A percentile compares a stretch with the other conserved stretches of the same genome.
Conservation (phyloP, 1,284 basidiomycete species). For the Cystobasidiaceae sp. region DNA sequence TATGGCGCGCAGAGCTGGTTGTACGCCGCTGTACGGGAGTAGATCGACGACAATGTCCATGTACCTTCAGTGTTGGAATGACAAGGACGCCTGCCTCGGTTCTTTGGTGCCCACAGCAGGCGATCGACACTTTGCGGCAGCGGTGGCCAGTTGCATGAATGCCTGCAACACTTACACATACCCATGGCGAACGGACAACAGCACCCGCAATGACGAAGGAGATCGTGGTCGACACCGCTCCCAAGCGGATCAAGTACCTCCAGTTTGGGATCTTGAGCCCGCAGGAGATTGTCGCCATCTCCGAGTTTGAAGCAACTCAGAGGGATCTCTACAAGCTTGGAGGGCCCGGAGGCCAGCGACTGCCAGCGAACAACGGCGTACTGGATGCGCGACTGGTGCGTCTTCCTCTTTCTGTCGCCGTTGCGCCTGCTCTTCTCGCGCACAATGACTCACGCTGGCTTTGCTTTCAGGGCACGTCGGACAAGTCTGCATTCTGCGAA, state of each 20-base stretch:
- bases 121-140: background rate
- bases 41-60: background rate
- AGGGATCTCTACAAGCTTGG: constrained; percentile 61
- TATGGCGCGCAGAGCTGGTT: too few relatives aligned
- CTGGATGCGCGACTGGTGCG: constrained; percentile 77
- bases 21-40: background rate
- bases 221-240: constrained; percentile 75
- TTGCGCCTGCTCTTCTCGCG: background rate
- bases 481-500: constrained; percentile 86
- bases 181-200: background rate
- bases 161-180: background rate
- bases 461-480: constrained; percentile 73
- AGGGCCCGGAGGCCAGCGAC: constrained; percentile 51
- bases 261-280: constrained; percentile 88
- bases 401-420: background rate
- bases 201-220: constrained; percentile 60
- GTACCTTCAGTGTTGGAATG: background rate
- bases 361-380: constrained; percentile 85
- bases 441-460: background rate
- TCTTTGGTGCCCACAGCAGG: background rate
- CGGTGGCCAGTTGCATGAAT: too few relatives aligned
- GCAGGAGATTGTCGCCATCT: constrained; percentile 86
- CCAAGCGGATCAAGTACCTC: constrained; percentile 88
- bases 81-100: background rate
- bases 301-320: constrained; percentile 90